phyloP scores from a whole-genome alignment of 768 basidiomycete species.

The Suillus paluster region DNA sequence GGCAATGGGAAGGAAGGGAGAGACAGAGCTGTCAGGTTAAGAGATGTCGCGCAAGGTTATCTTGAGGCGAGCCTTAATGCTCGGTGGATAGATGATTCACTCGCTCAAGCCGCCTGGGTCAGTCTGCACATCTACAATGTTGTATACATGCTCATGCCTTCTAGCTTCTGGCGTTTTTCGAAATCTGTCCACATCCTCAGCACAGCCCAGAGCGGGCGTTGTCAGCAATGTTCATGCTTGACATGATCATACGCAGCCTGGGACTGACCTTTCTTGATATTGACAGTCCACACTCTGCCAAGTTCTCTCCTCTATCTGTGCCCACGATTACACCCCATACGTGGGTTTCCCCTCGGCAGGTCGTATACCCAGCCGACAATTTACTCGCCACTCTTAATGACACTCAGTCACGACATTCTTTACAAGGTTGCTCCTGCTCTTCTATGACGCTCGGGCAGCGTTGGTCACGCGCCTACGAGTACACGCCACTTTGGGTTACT shows the following conservation, averaged over 20 bases:
- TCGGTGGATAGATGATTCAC: constrained; percentile 72
- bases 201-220: constrained; percentile 57
- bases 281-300: constrained; percentile 53
- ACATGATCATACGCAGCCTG: constrained; percentile 67
- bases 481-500: constrained; percentile 64
- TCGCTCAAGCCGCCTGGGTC: constrained; percentile 81
- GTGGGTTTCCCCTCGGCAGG: constrained; percentile 15
- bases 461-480: constrained; percentile 54
- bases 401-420: constrained; percentile 14
- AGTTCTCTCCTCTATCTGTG: constrained; percentile 54
- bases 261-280: constrained; percentile 63
- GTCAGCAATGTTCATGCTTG: constrained; percentile 64
- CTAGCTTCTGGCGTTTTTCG: constrained; percentile 73
- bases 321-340: constrained; percentile 42
- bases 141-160: constrained; percentile 6
- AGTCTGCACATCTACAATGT: constrained; percentile 19
- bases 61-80: constrained; percentile 74
- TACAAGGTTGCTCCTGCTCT: constrained; percentile 49
- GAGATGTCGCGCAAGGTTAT: constrained; percentile 70
- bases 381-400: neutral
- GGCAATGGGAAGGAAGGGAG: constrained; percentile 55
- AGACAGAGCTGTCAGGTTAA: constrained; percentile 58
- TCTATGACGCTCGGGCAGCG: constrained; percentile 54
- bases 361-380: neutral
- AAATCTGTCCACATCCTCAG: constrained; percentile 69